phyloP scores from a whole-genome alignment of 2,329 filamentous ascomycete genomes.

The Metarhizium brunneum region DNA sequence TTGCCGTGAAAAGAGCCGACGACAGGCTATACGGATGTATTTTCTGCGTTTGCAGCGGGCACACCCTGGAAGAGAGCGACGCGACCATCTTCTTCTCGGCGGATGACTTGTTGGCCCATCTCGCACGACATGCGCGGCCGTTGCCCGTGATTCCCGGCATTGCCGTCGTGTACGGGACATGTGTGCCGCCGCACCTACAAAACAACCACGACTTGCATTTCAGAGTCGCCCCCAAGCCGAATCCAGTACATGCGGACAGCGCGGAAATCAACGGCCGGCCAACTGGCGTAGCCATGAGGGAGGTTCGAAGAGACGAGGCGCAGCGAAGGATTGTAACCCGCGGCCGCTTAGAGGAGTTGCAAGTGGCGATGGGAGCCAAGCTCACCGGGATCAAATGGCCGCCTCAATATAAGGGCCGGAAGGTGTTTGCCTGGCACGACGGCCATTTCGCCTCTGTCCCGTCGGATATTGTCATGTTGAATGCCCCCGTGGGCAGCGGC shows the following conservation, averaged over 20 bases:
- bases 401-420: conserved; percentile 41
- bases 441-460: conserved; percentile 41
- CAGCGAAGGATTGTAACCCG: conserved; percentile 34
- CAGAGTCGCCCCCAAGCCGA: conserved; percentile 25
- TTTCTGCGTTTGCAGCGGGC: conserved; percentile 41
- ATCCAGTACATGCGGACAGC: conserved; percentile 30
- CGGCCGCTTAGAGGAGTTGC: conserved; percentile 27
- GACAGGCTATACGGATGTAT: conserved; percentile 45
- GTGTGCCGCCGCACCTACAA: conserved; percentile 27
- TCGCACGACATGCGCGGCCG: conserved; percentile 44
- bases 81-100: conserved; percentile 48
- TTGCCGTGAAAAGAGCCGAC: conserved; percentile 39
- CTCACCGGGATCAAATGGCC: conserved; percentile 44
- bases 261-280: conserved; percentile 33
- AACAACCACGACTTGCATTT: conserved; percentile 48
- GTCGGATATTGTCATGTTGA: conserved; percentile 36
- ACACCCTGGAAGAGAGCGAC: conserved; percentile 42
- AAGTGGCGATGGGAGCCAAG: conserved; percentile 37
- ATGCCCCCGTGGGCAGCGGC: conserved; percentile 30
- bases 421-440: conserved; percentile 48
- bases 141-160: conserved; percentile 39
- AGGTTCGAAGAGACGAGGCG: conserved; percentile 35
- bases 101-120: conserved; percentile 41
- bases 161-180: conserved; percentile 34
- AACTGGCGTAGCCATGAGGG: conserved; percentile 34